Evolutionary conservation across 1,139 yeast species (phyloP), one percentile per base, ranked within the genome.

Genomic region (Geotrichum restrictum): DNA sequence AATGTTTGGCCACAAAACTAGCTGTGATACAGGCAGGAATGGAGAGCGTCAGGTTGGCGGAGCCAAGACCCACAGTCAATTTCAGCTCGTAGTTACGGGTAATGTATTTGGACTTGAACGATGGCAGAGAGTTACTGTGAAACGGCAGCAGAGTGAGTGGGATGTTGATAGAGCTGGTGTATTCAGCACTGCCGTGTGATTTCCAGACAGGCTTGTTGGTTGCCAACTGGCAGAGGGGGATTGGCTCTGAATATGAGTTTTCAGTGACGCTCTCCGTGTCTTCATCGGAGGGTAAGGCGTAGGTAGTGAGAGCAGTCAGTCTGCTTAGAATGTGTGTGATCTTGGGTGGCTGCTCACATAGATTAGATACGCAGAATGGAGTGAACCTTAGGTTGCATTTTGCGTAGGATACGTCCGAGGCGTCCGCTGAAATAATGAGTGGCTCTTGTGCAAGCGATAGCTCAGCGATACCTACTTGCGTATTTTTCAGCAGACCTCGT

Each of bases 331-430:
- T 8, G 33, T n/a, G n/a, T 8, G 33, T 13, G 24, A 42, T 16
- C 27, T 42, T 42, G 22, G 45, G 45, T 19, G 45, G 45, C 21
- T 7, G 21, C 37, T 27, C 45, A 14, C 45, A 27, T 10, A 14
- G 22, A 14, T 29, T 31, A 3, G 21, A n/a, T n/a, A n/a, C n/a
- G n/a, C n/a, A n/a, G n/a, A n/a, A 27, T 13, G 37, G n/a, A 16
- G 36, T 29, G 34, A 31, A 31, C 34, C 34, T 31, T n/a, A 34
- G 18, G 8, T 16, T 7, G 3, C 10, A 8, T 5, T n/a, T n/a
- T 8, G 37, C 37, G 14, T n/a, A 11, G 19, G 37, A 34, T 11
- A 13, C 18, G 37, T 34, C 37, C 2, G 37, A 34, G 19, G 18
- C 14, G 37, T 34, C 37, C n/a, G 10, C 16, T 5, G 37, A 34